A percentile compares a stretch with the other conserved stretches of the same genome.
Evolutionary conservation across 2,329 filamentous ascomycete genomes (phyloP).

Genomic region (Orbilia quercus): DNA sequence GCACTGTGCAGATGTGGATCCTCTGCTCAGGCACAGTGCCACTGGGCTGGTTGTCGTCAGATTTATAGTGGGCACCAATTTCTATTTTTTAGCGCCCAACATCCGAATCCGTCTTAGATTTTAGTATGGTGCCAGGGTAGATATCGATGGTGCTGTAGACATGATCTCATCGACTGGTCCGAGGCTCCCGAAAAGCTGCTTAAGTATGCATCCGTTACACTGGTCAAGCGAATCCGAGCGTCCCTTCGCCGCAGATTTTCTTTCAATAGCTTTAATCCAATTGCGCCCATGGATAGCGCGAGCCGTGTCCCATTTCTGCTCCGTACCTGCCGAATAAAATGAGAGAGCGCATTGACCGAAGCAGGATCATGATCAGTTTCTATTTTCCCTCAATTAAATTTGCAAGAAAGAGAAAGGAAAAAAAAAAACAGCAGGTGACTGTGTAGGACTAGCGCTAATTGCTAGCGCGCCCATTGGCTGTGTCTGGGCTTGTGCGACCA

Average conservation of each 20-base stretch:
- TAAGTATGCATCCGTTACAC: slow-evolving; percentile 46
- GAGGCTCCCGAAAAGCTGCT: slow-evolving; percentile 40
- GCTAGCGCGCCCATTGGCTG: slow-evolving; percentile 48
- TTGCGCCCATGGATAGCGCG: slow-evolving; percentile 27
- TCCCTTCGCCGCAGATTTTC: slow-evolving; percentile 11
- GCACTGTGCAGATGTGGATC: no score
- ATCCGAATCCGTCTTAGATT: slow-evolving; percentile 47
- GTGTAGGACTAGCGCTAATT: slow-evolving; percentile 50
- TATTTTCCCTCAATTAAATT: slow-evolving; percentile 27
- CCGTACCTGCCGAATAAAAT: slow-evolving; percentile 2
- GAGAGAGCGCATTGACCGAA: slow-evolving; percentile 43
- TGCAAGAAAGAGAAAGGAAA: slow-evolving; percentile 28
- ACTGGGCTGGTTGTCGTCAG: background rate
- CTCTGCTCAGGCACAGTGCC: no score
- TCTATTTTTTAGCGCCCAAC: slow-evolving; percentile 44
- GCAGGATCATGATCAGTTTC: slow-evolving; percentile 25
- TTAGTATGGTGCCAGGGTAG: background rate
- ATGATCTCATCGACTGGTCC: slow-evolving; percentile 52
- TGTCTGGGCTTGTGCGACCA: slow-evolving; percentile 53
- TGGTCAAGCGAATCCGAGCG: slow-evolving; percentile 47
- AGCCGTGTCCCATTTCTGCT: slow-evolving; percentile 36
- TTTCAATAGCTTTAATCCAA: slow-evolving; percentile 26
- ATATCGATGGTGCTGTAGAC: slow-evolving; percentile 35
- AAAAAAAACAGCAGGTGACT: slow-evolving; percentile 51
- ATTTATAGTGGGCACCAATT: slow-evolving; percentile 27